These are phyloP conservation scores for Cryptococcus hybrid DNA, from an alignment of 1,284 basidiomycete species.

Conservation along the genomic window DNA sequence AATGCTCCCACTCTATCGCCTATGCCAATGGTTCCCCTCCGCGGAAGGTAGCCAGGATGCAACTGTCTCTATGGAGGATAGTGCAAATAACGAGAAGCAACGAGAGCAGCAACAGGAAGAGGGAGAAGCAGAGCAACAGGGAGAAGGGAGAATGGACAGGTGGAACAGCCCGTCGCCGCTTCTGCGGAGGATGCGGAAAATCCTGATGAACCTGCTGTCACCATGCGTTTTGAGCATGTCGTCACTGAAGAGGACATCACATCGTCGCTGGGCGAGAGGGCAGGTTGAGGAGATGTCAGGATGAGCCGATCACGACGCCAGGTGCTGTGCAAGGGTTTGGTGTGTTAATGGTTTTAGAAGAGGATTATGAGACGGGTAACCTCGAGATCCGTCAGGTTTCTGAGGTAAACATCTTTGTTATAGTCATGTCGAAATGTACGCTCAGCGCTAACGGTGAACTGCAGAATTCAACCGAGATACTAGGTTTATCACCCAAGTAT, in stretches of 20 bases:
- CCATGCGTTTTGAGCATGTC: conserved; percentile 66
- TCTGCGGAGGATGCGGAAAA: not conserved
- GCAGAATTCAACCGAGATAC: conserved; percentile 63
- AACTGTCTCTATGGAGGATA: not conserved
- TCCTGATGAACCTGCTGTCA: conserved; percentile 51
- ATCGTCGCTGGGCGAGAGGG: conserved; percentile 73
- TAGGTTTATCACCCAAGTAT: conserved; percentile 73
- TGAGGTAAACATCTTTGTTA: conserved; percentile 57
- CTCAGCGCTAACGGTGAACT: conserved; percentile 1
- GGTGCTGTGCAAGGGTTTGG: conserved; percentile 85
- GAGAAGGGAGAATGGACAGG: not conserved
- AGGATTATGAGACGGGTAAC: conserved; percentile 60
- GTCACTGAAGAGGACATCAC: conserved; percentile 68
- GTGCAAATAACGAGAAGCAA: not conserved
- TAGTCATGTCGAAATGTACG: conserved; percentile 14
- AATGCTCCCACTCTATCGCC: conserved; percentile 38
- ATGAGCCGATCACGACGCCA: conserved; percentile 84
- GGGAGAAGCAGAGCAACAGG: not conserved
- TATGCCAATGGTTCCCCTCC: not conserved
- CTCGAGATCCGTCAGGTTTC: conserved; percentile 76
- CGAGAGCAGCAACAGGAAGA: not conserved
- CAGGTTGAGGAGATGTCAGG: conserved; percentile 67
- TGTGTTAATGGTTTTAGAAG: conserved; percentile 72
- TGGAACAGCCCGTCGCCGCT: not conserved
- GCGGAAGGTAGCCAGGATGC: not conserved